Evolutionary conservation across 2,329 filamentous ascomycete species (phyloP), one percentile per base, ranked within the genome.

Genomic region (Talaromyces sp.): DNA sequence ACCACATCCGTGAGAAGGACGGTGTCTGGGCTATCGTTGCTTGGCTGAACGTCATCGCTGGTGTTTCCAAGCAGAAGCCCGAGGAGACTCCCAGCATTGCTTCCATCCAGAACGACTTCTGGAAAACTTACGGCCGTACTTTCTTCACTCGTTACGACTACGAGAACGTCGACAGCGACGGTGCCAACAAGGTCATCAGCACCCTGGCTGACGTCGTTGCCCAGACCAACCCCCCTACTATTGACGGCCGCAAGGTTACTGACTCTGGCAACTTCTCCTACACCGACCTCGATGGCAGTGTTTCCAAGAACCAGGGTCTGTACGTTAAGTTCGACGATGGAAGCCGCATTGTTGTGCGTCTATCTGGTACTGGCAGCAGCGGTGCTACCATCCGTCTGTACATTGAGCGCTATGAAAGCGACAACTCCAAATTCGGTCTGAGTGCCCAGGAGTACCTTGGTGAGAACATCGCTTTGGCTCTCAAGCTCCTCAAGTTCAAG

Each of bases 91-190:
- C 93, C 46, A 96, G 90, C 77, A 97, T 99, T 77, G 89, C 89
- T 70, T 88, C 92, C 75, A 97, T 99, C 73, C 94, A 99, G 79
- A 86, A 91, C 67, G 91, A 97, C 72, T 97, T 99, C 84, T 99
- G 94, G 94, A 84, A 85, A 68, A 90, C 86, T 52, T 99, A 99
- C 74, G 94, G 94, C 68, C 91, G 94, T 54, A 97, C 92, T 29
- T 99, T 97, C 82, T 99, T 99, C 84, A 99, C 94, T 39, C 90
- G 94, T 60, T 97, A 97, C 77, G 94, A 99, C 77, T 99, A 96
- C 77, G 94, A 99, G 78, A 85, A 95, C 64, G 91, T 96, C 61
- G 91, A 96, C 78, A 88, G 87, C 42, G 91, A 93, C 8, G 92
- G 90, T 36, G 94, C 94, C 58, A 89, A 89, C 79, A 93, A 96